These are phyloP conservation scores for Carallia pectinifolia DNA, from an alignment of 345 rosid species.

Conservation along the genomic window DNA sequence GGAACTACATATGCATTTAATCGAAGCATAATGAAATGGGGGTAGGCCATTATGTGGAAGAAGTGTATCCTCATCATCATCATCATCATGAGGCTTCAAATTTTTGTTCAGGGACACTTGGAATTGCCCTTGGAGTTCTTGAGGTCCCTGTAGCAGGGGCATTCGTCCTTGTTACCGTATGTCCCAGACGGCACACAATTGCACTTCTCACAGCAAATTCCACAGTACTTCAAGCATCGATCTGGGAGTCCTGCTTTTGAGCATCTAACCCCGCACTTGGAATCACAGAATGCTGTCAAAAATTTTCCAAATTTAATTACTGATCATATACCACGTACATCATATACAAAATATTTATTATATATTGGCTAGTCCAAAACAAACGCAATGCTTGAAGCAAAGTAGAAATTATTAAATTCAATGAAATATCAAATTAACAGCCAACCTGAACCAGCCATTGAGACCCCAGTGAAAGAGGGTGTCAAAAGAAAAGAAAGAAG, in stretches of 20 bases:
- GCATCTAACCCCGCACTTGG: constrained; percentile 58
- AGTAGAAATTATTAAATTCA: background rate
- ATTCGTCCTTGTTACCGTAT: constrained; percentile 71
- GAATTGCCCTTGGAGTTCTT: constrained; percentile 68
- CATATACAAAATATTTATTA: background rate
- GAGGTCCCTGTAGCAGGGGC: constrained; percentile 71
- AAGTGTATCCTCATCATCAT: too few relatives aligned
- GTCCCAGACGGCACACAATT: constrained; percentile 84
- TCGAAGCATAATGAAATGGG: too few relatives aligned
- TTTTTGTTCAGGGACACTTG: constrained; percentile 59
- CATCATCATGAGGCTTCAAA: too few relatives aligned
- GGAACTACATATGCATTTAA: too few relatives aligned
- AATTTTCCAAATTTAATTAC: background rate
- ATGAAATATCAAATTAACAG: background rate
- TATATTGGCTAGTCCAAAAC: background rate
- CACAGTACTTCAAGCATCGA: constrained; percentile 73
- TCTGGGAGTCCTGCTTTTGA: constrained; percentile 58
- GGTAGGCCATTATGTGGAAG: too few relatives aligned
- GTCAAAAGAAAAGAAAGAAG: constrained; percentile 42
- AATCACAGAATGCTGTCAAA: constrained; percentile 5
- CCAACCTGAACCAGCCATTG: constrained; percentile 51
- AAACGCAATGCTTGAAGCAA: background rate
- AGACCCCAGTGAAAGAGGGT: constrained; percentile 42
- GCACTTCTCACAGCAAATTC: constrained; percentile 74
- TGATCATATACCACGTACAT: too few relatives aligned